Evolutionary conservation across 257 asterid species (phyloP).

Genomic region (Plantago ovata): DNA sequence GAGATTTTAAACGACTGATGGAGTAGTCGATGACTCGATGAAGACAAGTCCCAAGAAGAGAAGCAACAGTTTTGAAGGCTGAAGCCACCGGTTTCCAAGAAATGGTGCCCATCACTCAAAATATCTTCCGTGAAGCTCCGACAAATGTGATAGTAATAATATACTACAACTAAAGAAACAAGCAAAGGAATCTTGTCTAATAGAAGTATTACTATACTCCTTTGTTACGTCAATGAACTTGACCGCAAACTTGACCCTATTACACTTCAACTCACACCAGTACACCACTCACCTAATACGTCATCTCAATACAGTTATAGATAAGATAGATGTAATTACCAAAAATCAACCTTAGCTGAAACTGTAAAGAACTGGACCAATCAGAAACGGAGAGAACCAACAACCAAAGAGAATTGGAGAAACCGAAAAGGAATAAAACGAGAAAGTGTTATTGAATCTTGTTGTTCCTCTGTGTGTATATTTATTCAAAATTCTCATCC

Average conservation of each 20-base stretch:
- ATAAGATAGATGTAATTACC: too few species aligned
- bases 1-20: too few species aligned
- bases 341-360: background rate
- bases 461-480: background rate
- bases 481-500: background rate
- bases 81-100: too few species aligned
- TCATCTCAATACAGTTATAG: too few species aligned
- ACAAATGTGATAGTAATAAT: too few species aligned
- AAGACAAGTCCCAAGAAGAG: too few species aligned
- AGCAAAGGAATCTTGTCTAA: background rate
- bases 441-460: too few species aligned
- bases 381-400: background rate
- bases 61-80: too few species aligned
- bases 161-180: too few species aligned
- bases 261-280: background rate
- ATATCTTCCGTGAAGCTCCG: too few species aligned
- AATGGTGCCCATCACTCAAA: too few species aligned
- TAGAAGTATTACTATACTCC: background rate
- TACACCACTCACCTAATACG: slow-evolving; percentile 22
- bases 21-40: too few species aligned
- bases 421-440: background rate
- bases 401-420: background rate
- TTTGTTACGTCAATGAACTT: slow-evolving; percentile 8
- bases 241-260: slow-evolving; percentile 20
- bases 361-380: slow-evolving; percentile 11